Evolutionary conservation across 768 basidiomycete genomes (phyloP).

Genomic region (Butyriboletus loyo): DNA sequence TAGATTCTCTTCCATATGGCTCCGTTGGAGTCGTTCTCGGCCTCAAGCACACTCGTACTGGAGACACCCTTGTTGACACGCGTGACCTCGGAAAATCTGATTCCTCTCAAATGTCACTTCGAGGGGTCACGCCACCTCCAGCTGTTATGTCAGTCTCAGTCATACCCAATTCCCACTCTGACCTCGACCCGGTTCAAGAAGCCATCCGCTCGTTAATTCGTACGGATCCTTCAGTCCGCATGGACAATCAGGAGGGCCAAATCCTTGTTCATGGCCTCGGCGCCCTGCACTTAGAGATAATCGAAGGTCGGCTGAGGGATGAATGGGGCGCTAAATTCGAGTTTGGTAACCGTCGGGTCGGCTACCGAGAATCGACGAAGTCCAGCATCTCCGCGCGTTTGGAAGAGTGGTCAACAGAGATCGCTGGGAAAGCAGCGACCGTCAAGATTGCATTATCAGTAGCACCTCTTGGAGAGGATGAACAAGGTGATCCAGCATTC

Average conservation of each 20-base stretch:
- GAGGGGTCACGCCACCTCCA: conserved; percentile 72
- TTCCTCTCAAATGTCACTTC: conserved; percentile 42
- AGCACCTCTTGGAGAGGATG: conserved; percentile 49
- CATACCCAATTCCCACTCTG: conserved; percentile 75
- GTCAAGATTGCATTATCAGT: conserved; percentile 56
- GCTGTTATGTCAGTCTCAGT: conserved; percentile 84
- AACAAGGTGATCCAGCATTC: conserved; percentile 67
- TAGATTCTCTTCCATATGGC: conserved; percentile 76
- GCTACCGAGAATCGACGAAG: conserved; percentile 64
- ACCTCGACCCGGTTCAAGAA: conserved; percentile 72
- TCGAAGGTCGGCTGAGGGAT: conserved; percentile 73
- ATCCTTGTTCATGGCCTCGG: conserved; percentile 82
- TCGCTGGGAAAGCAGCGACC: conserved; percentile 52
- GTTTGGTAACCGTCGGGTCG: conserved; percentile 73
- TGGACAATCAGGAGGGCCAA: conserved; percentile 80
- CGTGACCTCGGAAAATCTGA: conserved; percentile 34
- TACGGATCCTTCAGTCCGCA: conserved; percentile 88
- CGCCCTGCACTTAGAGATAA: conserved; percentile 84
- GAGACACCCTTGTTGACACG: conserved; percentile 73
- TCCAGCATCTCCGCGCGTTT: conserved; percentile 27
- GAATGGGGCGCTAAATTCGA: conserved; percentile 81
- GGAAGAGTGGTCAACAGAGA: conserved; percentile 59
- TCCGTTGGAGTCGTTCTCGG: conserved; percentile 84
- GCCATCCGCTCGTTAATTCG: conserved; percentile 69
- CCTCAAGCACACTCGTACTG: conserved; percentile 79